A percentile compares a stretch with the other conserved stretches of the same genome.
Conservation (phyloP, 2,329 filamentous ascomycete genomes). For the Zalaria obscura region DNA sequence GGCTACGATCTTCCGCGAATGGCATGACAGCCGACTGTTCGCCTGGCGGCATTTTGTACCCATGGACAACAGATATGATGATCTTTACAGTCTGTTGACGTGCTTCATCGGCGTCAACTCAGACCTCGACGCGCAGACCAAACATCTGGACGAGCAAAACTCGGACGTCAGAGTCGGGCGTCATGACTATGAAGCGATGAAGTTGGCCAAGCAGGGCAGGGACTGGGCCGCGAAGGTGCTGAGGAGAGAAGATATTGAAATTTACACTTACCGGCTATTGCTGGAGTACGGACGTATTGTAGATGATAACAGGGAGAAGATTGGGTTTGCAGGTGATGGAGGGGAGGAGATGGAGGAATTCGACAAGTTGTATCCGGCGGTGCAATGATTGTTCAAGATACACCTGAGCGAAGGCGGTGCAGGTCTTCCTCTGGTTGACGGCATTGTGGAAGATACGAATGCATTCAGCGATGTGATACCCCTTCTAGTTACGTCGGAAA, state of each 20-base stretch:
- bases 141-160: slow-evolving; percentile 24
- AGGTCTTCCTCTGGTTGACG: no score
- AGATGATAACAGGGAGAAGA: slow-evolving; percentile 38
- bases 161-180: slow-evolving; percentile 14
- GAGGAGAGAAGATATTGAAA: slow-evolving; percentile 57
- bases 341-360: slow-evolving; percentile 7
- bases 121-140: slow-evolving; percentile 30
- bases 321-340: slow-evolving; percentile 13
- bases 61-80: slow-evolving; percentile 54
- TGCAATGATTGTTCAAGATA: no score
- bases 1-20: slow-evolving; percentile 58
- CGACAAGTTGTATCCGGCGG: neutral
- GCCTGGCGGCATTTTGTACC: slow-evolving; percentile 70
- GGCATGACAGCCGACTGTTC: slow-evolving; percentile 56
- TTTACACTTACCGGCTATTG: slow-evolving; percentile 60
- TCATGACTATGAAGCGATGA: slow-evolving; percentile 39
- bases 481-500: no score
- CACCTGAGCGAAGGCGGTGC: no score
- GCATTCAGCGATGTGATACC: no score
- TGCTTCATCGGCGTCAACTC: slow-evolving; percentile 51
- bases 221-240: slow-evolving; percentile 56
- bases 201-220: slow-evolving; percentile 52
- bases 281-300: slow-evolving; percentile 59
- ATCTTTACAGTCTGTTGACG: slow-evolving; percentile 53
- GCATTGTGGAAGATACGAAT: no score